Conservation (phyloP, 179 eudicot genomes). For the Carnegiea gigantea region DNA sequence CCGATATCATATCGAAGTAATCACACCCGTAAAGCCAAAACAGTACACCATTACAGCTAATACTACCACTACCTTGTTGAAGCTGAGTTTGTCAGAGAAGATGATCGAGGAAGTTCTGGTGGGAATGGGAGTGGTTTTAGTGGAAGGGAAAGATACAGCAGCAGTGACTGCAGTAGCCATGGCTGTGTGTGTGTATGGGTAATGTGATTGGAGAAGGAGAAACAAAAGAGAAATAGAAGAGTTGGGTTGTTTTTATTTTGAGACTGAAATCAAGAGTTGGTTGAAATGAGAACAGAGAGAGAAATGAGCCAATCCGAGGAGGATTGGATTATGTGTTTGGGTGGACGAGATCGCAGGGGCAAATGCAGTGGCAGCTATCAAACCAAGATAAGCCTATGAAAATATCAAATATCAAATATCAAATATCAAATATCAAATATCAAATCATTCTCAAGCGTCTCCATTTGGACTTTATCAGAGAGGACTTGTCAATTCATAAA, state of each 20-base stretch:
- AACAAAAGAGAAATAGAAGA: neutral
- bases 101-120: conserved; percentile 50
- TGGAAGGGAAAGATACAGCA: conserved; percentile 69
- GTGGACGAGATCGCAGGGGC: conserved; percentile 62
- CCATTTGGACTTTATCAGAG: too few species aligned
- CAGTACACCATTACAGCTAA: neutral
- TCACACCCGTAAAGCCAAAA: neutral
- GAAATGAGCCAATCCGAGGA: conserved; percentile 10
- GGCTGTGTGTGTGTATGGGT: neutral
- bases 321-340: conserved; percentile 49
- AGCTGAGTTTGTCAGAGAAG: conserved; percentile 50
- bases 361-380: conserved; percentile 54
- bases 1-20: neutral
- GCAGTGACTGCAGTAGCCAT: conserved; percentile 95
- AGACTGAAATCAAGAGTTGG: neutral
- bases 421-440: too few species aligned
- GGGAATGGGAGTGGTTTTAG: conserved; percentile 64
- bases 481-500: too few species aligned
- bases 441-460: too few species aligned
- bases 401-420: too few species aligned
- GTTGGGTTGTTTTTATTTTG: conserved; percentile 5
- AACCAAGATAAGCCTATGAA: conserved; percentile 51
- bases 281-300: neutral
- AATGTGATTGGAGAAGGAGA: neutral
- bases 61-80: conserved; percentile 52